Evolutionary conservation across 768 basidiomycete species (phyloP).

Genomic region (Sporobolomyces pararoseus): DNA sequence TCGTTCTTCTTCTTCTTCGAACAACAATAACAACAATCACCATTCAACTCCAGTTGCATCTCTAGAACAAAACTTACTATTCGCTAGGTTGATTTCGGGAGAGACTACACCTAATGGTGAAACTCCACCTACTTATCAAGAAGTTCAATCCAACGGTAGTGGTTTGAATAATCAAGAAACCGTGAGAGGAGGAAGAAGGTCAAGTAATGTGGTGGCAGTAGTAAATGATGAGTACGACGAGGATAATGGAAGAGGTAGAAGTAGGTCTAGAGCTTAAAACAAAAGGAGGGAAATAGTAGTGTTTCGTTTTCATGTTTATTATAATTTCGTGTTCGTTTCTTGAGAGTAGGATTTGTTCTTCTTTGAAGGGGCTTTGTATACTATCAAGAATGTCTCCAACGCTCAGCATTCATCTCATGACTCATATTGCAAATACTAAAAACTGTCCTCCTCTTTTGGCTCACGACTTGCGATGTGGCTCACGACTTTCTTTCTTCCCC

Average conservation of each 20-base stretch:
- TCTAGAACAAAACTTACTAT: constrained; percentile 55
- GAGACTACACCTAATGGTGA: constrained; percentile 77
- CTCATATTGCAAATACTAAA: too few species aligned
- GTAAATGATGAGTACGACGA: constrained; percentile 14
- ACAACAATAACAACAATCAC: too few species aligned
- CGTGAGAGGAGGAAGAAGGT: neutral
- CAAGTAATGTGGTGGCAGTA: neutral
- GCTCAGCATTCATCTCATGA: too few species aligned
- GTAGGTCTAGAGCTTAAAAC: constrained; percentile 3
- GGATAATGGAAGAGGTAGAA: constrained; percentile 17
- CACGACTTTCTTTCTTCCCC: too few species aligned
- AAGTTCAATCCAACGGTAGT: constrained; percentile 31
- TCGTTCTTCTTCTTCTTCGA: neutral
- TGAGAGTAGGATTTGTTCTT: neutral
- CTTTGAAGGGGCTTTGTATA: too few species aligned
- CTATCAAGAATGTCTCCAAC: too few species aligned
- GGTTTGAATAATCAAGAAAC: neutral
- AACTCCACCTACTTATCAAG: constrained; percentile 70
- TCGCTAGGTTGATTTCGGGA: constrained; percentile 76
- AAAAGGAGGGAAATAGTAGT: neutral
- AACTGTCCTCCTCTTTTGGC: too few species aligned
- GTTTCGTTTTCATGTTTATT: neutral
- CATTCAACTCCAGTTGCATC: constrained; percentile 40
- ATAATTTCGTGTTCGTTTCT: neutral
- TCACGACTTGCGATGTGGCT: neutral